Base-by-base conservation (phyloP, 2,329 filamentous ascomycete genomes). In the Aspergillus hortae region DNA sequence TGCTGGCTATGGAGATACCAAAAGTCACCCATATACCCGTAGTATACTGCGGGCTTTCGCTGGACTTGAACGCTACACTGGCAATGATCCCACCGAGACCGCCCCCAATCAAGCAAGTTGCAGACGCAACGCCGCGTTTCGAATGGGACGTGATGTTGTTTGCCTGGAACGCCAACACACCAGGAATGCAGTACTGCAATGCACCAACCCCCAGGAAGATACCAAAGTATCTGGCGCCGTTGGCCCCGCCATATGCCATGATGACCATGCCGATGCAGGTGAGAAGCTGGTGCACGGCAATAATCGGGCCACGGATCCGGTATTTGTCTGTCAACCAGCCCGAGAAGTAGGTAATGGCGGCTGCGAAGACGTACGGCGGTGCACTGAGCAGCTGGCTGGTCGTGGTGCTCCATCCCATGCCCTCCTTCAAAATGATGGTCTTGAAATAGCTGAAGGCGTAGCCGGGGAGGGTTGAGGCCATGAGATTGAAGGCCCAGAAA, bases 381-480 rank as follows among this genome's bases (percentile, higher is more conserved):
- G 66, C 66, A 6, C 61, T 58, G 11, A 70, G 61, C 32, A 66
- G 58, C 48, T 73, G 70, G 6, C 61, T 58, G 47, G 69, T 54
- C 0, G 60, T 65, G 5, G 59, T 64, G 12, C 59, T 65, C 52
- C 67, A 73, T 1, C 70, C 70, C 62, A 75, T 67, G 6, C 69
- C 67, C 23, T 46, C 44, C 11, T 59, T 63, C 9, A 74, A 57
- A 42, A 73, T 72, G 46, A 73, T 66, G 3, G 71, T 70, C 4
- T 71, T 61, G 57, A 74, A 73, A 50, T 72, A 71, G 44, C 59
- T 60, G 52, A 67, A 70, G 1, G 67, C 65, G 49, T 71, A 73
- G 4, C 62, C 61, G 1, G 66, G 62, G 32, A 60, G 60, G 46
- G 61, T 68, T 50, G 61, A 66, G 23, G 61, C 57, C 57, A 69